These are phyloP conservation scores for Aspergillus cavernicola DNA, from an alignment of 495 filamentous ascomycete species.

Conservation along the genomic window DNA sequence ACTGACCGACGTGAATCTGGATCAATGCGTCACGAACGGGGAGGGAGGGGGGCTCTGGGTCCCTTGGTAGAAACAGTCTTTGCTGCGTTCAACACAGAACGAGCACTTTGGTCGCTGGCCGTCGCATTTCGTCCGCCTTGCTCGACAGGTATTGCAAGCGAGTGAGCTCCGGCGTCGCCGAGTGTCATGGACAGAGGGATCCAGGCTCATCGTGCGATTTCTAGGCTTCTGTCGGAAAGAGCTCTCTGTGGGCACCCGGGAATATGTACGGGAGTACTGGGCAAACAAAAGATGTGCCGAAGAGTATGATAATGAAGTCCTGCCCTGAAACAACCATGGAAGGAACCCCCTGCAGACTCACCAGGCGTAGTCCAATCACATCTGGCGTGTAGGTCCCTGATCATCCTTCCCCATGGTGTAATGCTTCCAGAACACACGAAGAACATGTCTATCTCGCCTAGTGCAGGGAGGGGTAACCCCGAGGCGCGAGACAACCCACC, in stretches of 20 bases:
- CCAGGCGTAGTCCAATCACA: too few relatives aligned
- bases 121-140: constrained; percentile 9
- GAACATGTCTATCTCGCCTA: neutral
- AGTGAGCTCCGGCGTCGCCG: neutral
- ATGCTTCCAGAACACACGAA: neutral
- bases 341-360: too few relatives aligned
- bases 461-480: neutral
- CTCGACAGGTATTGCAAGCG: constrained; percentile 7
- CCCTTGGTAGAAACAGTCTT: constrained; percentile 5
- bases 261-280: too few relatives aligned
- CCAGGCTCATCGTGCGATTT: neutral
- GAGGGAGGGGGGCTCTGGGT: neutral
- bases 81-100: constrained; percentile 1
- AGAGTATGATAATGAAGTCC: too few relatives aligned
- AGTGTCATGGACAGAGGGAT: neutral
- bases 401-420: too few relatives aligned
- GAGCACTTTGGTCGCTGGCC: constrained; percentile 1
- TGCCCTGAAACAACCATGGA: too few relatives aligned
- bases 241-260: too few relatives aligned
- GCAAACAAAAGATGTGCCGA: too few relatives aligned
- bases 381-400: too few relatives aligned
- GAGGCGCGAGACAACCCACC: neutral
- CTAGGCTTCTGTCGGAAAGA: too few relatives aligned
- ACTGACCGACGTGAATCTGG: neutral
- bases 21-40: neutral